A percentile compares a stretch with the other conserved stretches of the same genome.
These are phyloP conservation scores for Barnettozyma siamensis DNA, from an alignment of 805 yeast species.

Conservation along the genomic window DNA sequence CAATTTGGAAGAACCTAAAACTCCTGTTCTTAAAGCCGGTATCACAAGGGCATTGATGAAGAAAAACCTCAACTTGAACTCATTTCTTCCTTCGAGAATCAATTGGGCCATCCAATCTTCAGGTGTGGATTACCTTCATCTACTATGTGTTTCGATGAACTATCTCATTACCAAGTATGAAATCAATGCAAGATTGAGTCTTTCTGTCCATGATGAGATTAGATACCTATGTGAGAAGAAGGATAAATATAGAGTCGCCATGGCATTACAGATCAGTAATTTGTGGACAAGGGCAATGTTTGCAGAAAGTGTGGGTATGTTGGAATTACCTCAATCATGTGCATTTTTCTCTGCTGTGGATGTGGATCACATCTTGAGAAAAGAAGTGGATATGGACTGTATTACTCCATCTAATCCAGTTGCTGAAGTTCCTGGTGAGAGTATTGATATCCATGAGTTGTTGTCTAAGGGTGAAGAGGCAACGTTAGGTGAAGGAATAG, in stretches of 20 bases:
- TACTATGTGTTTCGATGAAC: slow-evolving; percentile 81
- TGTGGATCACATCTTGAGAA: slow-evolving; percentile 79
- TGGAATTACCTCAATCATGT: slow-evolving; percentile 87
- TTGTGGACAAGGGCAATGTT: slow-evolving; percentile 96
- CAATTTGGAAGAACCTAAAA: slow-evolving; percentile 67
- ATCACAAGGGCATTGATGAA: slow-evolving; percentile 78
- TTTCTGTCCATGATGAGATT: slow-evolving; percentile 95
- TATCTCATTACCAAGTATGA: slow-evolving; percentile 59
- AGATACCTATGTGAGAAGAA: slow-evolving; percentile 70
- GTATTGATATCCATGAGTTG: slow-evolving; percentile 53
- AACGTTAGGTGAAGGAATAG: slow-evolving; percentile 13
- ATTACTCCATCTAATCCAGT: slow-evolving; percentile 79
- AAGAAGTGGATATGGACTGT: slow-evolving; percentile 90
- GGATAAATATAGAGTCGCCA: slow-evolving; percentile 70
- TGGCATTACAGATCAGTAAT: slow-evolving; percentile 83
- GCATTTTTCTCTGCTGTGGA: slow-evolving; percentile 96
- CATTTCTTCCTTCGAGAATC: slow-evolving; percentile 81
- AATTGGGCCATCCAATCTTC: slow-evolving; percentile 99
- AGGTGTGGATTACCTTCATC: slow-evolving; percentile 93
- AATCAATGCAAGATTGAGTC: slow-evolving; percentile 68
- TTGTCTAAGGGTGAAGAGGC: slow-evolving; percentile 34
- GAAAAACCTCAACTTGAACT: slow-evolving; percentile 54
- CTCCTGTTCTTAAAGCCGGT: slow-evolving; percentile 92
- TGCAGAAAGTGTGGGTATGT: slow-evolving; percentile 84
- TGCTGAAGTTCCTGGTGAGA: slow-evolving; percentile 75